Conservation (phyloP, 495 filamentous ascomycete species). For the Penicillium diatomitis region DNA sequence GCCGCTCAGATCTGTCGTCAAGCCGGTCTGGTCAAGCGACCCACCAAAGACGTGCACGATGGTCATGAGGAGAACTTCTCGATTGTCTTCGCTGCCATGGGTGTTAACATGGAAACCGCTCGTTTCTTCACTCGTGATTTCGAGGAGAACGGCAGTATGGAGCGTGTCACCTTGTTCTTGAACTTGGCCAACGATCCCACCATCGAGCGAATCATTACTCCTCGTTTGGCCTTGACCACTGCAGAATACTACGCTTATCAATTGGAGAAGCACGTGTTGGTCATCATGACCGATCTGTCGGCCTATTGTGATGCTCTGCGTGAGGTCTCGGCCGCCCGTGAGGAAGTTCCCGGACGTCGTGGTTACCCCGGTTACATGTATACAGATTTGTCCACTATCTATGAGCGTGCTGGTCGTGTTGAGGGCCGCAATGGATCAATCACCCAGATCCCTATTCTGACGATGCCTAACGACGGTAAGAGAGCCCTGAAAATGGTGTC, state of each 20-base stretch:
- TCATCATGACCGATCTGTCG: slow-evolving; percentile 96
- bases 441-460: slow-evolving; percentile 97
- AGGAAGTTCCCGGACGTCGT: slow-evolving; percentile 99
- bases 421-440: slow-evolving; percentile 96
- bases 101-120: slow-evolving; percentile 98
- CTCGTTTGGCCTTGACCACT: slow-evolving; percentile 94
- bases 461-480: slow-evolving; percentile 95
- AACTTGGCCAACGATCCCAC: slow-evolving; percentile 99
- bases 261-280: slow-evolving; percentile 97
- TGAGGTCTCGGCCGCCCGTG: slow-evolving; percentile 93
- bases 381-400: slow-evolving; percentile 99
- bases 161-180: slow-evolving; percentile 92
- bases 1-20: slow-evolving; percentile 96
- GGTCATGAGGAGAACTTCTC: slow-evolving; percentile 99
- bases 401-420: slow-evolving; percentile 98
- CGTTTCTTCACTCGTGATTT: slow-evolving; percentile 98
- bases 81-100: slow-evolving; percentile 98
- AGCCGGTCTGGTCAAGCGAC: slow-evolving; percentile 78
- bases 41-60: slow-evolving; percentile 93
- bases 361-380: slow-evolving; percentile 99
- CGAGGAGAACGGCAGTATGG: slow-evolving; percentile 98
- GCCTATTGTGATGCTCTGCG: slow-evolving; percentile 98
- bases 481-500: not conserved
- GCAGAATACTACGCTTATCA: slow-evolving; percentile 99
- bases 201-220: slow-evolving; percentile 99